phyloP scores from a whole-genome alignment of 257 asterid genomes.

The Lantana camara region DNA sequence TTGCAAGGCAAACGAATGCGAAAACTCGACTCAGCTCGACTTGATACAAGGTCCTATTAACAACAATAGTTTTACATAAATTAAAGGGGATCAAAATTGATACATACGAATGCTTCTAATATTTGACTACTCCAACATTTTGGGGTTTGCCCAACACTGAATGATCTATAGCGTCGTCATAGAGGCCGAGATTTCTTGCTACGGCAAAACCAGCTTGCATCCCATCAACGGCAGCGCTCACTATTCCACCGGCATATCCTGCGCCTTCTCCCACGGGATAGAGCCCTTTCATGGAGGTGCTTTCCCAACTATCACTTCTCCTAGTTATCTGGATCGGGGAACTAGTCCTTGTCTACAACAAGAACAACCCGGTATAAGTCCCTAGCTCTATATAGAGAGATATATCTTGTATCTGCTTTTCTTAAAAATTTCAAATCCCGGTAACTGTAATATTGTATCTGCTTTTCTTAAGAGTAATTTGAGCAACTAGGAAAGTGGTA shows the following conservation, averaged over 20 bases:
- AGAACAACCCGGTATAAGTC: not conserved
- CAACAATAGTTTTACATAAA: too few relatives aligned
- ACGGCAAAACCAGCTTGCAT: constrained; percentile 83
- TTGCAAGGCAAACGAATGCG: too few relatives aligned
- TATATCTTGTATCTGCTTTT: too few relatives aligned
- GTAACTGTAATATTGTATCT: too few relatives aligned
- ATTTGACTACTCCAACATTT: constrained; percentile 55
- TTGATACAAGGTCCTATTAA: too few relatives aligned
- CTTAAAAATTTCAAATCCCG: too few relatives aligned
- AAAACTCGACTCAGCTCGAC: too few relatives aligned
- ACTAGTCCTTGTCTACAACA: constrained; percentile 82
- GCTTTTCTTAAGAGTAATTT: not conserved
- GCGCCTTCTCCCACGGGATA: constrained; percentile 97
- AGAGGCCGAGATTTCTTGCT: constrained; percentile 74
- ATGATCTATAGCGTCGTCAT: constrained; percentile 42
- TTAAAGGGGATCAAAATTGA: too few relatives aligned
- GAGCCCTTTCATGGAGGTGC: constrained; percentile 78
- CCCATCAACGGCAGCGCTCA: constrained; percentile 96
- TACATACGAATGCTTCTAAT: constrained; percentile 28
- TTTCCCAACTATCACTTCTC: constrained; percentile 64
- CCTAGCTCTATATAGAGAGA: too few relatives aligned
- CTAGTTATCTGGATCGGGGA: constrained; percentile 86
- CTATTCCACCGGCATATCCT: constrained; percentile 95
- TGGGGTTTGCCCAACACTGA: constrained; percentile 59
- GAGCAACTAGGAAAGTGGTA: not conserved